A percentile compares a stretch with the other conserved stretches of the same genome.
Evolutionary conservation across 106 monocot species (phyloP).

Genomic region (Allium cepa): DNA sequence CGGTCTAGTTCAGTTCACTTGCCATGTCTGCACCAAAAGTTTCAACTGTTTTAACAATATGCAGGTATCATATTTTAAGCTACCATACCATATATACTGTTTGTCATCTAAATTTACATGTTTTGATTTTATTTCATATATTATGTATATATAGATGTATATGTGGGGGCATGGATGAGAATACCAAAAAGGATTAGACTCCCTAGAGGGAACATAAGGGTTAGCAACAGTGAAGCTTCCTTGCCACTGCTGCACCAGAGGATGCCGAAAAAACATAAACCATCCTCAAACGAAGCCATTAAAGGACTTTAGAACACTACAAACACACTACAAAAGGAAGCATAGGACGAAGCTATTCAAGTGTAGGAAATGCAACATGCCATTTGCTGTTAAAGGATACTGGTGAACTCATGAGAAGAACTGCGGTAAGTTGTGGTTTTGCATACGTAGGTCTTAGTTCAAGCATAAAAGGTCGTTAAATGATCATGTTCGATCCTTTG

Average conservation of each 20-base stretch:
- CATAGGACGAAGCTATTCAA: slow-evolving; percentile 57
- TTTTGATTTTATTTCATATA: too few relatives aligned
- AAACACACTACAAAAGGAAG: too few relatives aligned
- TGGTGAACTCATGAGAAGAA: too few relatives aligned
- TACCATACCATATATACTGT: not conserved
- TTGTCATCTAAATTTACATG: not conserved
- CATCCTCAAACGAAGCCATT: slow-evolving; percentile 46
- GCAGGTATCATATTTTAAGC: slow-evolving; percentile 81
- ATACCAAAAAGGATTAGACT: slow-evolving; percentile 54
- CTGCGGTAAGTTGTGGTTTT: slow-evolving; percentile 61
- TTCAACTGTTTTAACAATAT: slow-evolving; percentile 90
- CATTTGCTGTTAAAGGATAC: slow-evolving; percentile 59
- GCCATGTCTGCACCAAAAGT: too few relatives aligned
- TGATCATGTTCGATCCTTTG: too few relatives aligned
- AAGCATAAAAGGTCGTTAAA: slow-evolving; percentile 69
- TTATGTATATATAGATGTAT: slow-evolving; percentile 63
- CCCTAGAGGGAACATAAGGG: too few relatives aligned
- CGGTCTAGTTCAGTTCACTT: slow-evolving; percentile 62
- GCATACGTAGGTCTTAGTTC: slow-evolving; percentile 58
- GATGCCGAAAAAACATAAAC: slow-evolving; percentile 65
- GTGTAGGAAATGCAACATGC: slow-evolving; percentile 54
- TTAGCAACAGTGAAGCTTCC: slow-evolving; percentile 48
- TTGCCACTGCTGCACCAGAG: slow-evolving; percentile 61
- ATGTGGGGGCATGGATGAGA: slow-evolving; percentile 81
- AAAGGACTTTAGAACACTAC: slow-evolving; percentile 70